Evolutionary conservation across 2,329 filamentous ascomycete species (phyloP).

Genomic region (Colletotrichum phormii): DNA sequence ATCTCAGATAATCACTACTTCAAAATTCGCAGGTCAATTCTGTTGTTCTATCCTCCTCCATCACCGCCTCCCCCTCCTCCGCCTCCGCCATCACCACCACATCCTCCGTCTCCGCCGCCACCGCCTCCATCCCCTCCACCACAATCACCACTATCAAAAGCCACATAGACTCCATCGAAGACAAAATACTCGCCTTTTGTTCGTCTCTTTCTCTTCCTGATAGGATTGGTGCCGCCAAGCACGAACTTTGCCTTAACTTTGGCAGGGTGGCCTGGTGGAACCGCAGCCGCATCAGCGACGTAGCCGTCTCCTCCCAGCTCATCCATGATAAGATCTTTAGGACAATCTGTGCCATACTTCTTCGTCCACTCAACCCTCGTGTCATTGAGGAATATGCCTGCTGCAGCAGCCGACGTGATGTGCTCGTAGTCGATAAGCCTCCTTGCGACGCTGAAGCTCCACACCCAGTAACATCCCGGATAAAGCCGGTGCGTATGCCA

Average conservation of each 20-base stretch:
- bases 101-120: not conserved
- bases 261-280: constrained; percentile 15
- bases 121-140: constrained; percentile 10
- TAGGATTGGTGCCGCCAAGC: constrained; percentile 19
- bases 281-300: constrained; percentile 18
- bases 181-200: constrained; percentile 11
- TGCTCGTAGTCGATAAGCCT: constrained; percentile 27
- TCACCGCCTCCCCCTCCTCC: constrained; percentile 22
- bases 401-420: not conserved
- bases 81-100: constrained; percentile 20
- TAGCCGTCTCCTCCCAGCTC: constrained; percentile 6
- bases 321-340: not conserved
- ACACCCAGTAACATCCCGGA: constrained; percentile 33
- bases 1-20: not conserved
- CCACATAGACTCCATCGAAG: constrained; percentile 3
- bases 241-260: not conserved
- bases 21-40: not conserved
- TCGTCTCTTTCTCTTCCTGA: not conserved
- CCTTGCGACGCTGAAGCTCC: constrained; percentile 15
- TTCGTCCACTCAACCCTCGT: constrained; percentile 25
- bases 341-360: not conserved
- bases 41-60: not conserved
- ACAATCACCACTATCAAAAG: constrained; percentile 12
- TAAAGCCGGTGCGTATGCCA: constrained; percentile 36
- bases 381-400: not conserved